A percentile compares a stretch with the other conserved stretches of the same genome.
These are phyloP conservation scores for Neurospora tetrasperma DNA, from an alignment of 495 filamentous ascomycete species.

Conservation along the genomic window DNA sequence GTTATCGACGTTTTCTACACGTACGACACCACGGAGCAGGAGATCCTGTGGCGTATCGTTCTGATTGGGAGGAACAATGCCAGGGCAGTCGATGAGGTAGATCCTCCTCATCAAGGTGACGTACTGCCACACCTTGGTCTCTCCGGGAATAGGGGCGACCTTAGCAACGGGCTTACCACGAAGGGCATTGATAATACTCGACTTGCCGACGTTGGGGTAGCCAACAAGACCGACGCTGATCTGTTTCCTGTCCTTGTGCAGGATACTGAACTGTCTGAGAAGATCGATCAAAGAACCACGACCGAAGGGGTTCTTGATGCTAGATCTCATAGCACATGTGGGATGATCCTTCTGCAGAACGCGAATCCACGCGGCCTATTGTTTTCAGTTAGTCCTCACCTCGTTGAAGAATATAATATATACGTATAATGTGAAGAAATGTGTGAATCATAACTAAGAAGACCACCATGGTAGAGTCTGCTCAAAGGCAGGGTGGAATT, in stretches of 20 bases:
- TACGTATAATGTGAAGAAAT: slow-evolving; percentile 34
- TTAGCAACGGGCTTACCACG: slow-evolving; percentile 87
- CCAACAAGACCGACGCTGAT: slow-evolving; percentile 83
- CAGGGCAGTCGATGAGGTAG: slow-evolving; percentile 94
- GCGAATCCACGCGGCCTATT: slow-evolving; percentile 24
- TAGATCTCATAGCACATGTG: slow-evolving; percentile 87
- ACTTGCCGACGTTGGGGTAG: slow-evolving; percentile 69
- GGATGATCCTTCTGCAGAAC: slow-evolving; percentile 57
- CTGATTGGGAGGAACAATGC: slow-evolving; percentile 82
- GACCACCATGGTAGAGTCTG: slow-evolving; percentile 44
- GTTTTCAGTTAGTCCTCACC: slow-evolving; percentile 8
- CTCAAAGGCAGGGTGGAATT: slow-evolving; percentile 41
- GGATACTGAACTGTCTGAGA: slow-evolving; percentile 81
- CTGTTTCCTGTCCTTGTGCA: slow-evolving; percentile 87
- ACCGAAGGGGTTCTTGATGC: slow-evolving; percentile 86
- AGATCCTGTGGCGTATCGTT: slow-evolving; percentile 79
- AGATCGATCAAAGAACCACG: slow-evolving; percentile 50
- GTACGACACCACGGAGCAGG: slow-evolving; percentile 80
- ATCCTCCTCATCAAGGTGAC: slow-evolving; percentile 95
- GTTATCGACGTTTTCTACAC: slow-evolving; percentile 90
- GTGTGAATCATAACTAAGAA: slow-evolving; percentile 99
- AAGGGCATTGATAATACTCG: slow-evolving; percentile 85
- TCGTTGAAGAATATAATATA: neutral
- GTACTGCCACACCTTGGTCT: slow-evolving; percentile 82
- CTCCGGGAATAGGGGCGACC: slow-evolving; percentile 90